These are phyloP conservation scores for Artemisia annua DNA, from an alignment of 129 eudicot species.

Conservation along the genomic window DNA sequence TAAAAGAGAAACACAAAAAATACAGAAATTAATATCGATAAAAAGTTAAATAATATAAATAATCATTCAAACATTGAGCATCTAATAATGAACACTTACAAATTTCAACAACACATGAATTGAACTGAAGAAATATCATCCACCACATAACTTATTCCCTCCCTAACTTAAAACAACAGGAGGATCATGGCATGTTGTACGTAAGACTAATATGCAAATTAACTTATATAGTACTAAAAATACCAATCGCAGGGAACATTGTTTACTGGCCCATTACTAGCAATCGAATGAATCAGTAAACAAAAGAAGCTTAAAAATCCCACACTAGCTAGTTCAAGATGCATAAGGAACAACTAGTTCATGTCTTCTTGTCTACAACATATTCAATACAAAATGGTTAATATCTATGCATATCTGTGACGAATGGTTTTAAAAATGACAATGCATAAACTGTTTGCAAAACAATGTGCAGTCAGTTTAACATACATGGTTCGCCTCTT, in stretches of 20 bases:
- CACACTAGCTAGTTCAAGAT: not conserved
- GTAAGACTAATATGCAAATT: constrained; percentile 10
- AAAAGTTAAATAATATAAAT: constrained; percentile 2
- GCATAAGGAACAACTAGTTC: not conserved
- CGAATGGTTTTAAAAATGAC: not conserved
- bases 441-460: not conserved
- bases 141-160: constrained; percentile 19
- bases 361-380: constrained; percentile 28
- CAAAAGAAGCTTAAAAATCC: constrained; percentile 20
- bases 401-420: not conserved
- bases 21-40: not conserved
- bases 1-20: not conserved
- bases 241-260: constrained; percentile 9
- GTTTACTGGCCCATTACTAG: constrained; percentile 24
- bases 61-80: not conserved
- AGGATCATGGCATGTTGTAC: constrained; percentile 2
- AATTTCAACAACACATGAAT: constrained; percentile 11
- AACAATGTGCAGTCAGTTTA: not conserved
- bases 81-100: not conserved
- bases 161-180: constrained; percentile 14
- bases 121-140: constrained; percentile 2
- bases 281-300: constrained; percentile 23
- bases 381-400: constrained; percentile 12
- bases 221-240: constrained; percentile 16
- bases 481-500: no score